Conservation (phyloP, 78 protist species). For the Reticulomyxa filosa region DNA sequence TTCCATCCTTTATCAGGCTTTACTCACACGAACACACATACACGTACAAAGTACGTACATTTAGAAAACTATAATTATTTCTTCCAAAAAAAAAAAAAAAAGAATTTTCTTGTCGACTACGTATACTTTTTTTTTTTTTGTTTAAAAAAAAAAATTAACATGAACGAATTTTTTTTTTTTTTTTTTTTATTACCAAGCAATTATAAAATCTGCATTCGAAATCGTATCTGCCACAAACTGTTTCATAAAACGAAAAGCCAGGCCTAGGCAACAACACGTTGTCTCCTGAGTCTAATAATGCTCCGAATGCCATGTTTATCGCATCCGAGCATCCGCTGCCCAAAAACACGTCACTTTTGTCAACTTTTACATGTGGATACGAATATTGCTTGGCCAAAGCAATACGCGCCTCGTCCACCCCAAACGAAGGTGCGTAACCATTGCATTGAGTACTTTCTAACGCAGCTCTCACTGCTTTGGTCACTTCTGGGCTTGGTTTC, state of each 20-base stretch:
- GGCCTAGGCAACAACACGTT: constrained; percentile 69
- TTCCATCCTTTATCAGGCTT: constrained; percentile 54
- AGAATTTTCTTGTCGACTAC: too few species aligned
- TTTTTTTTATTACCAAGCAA: too few species aligned
- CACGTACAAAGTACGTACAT: background rate
- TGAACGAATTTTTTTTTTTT: too few species aligned
- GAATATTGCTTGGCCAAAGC: background rate
- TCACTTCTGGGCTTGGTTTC: too few species aligned
- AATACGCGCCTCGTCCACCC: background rate
- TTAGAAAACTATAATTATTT: background rate
- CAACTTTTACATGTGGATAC: background rate
- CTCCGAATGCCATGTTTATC: constrained; percentile 52
- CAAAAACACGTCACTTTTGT: constrained; percentile 23
- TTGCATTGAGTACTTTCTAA: too few species aligned
- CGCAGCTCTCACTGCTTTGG: too few species aligned
- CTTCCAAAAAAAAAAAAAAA: background rate
- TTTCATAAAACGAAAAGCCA: constrained; percentile 65
- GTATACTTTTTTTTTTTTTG: too few species aligned
- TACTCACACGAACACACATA: background rate
- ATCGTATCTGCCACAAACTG: constrained; percentile 31
- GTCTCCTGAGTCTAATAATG: constrained; percentile 38
- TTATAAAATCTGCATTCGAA: constrained; percentile 27
- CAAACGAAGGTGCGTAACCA: background rate
- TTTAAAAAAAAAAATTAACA: too few species aligned
- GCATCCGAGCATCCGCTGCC: constrained; percentile 68